Evolutionary conservation across 2,329 filamentous ascomycete genomes (phyloP).

Genomic region (Pseudogymnoascus sp.): DNA sequence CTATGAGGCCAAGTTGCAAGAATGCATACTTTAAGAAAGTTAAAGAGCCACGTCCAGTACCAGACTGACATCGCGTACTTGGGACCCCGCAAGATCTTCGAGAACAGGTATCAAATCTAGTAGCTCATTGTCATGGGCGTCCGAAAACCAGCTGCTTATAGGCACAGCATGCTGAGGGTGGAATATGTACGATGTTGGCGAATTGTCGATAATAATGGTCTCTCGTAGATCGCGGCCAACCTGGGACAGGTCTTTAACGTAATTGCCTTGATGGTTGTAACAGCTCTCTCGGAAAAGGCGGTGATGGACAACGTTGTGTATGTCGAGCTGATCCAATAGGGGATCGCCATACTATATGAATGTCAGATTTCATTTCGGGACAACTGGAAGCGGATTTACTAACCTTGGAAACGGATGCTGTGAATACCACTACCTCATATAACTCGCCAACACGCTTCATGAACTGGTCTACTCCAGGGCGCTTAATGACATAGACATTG

Average conservation of each 20-base stretch:
- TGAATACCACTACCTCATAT: slow-evolving; percentile 98
- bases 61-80: slow-evolving; percentile 92
- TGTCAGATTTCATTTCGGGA: slow-evolving; percentile 9
- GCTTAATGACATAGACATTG: slow-evolving; percentile 98
- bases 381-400: slow-evolving; percentile 17
- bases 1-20: slow-evolving; percentile 29
- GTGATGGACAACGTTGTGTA: slow-evolving; percentile 94
- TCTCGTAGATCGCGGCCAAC: slow-evolving; percentile 91
- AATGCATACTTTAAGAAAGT: slow-evolving; percentile 25
- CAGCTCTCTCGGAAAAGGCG: slow-evolving; percentile 95
- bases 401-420: slow-evolving; percentile 95
- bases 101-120: slow-evolving; percentile 96
- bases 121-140: slow-evolving; percentile 97
- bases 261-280: slow-evolving; percentile 98
- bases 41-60: slow-evolving; percentile 84
- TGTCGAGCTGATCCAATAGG: slow-evolving; percentile 89
- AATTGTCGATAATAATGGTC: slow-evolving; percentile 99
- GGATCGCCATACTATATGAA: slow-evolving; percentile 77
- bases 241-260: slow-evolving; percentile 97
- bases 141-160: slow-evolving; percentile 99
- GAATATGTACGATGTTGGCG: slow-evolving; percentile 98
- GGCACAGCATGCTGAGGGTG: slow-evolving; percentile 97
- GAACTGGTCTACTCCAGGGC: slow-evolving; percentile 96
- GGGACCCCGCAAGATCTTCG: slow-evolving; percentile 81
- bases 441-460: slow-evolving; percentile 98